Percentiles rank a stretch among this genome's conserved stretches.
Conservation (phyloP, 192 early-diverging fungal genomes). For the Coemansia sp. region DNA sequence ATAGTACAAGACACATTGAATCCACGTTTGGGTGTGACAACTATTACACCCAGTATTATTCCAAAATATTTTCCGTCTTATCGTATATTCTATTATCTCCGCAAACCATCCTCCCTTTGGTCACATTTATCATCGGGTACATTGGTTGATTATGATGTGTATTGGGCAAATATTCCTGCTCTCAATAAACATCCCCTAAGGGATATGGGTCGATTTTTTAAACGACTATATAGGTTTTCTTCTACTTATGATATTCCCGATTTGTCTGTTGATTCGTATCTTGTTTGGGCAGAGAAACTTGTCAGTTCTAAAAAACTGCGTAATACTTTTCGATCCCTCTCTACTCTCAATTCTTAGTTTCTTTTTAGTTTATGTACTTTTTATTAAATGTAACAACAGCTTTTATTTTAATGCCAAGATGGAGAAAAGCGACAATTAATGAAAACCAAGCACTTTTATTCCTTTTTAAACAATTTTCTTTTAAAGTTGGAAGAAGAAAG, state of each 20-base stretch:
- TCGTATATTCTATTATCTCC: slow-evolving; percentile 58
- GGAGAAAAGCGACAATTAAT: too few relatives aligned
- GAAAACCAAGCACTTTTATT: too few relatives aligned
- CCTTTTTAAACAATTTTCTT: too few relatives aligned
- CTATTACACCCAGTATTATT: slow-evolving; percentile 64
- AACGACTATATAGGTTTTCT: slow-evolving; percentile 35
- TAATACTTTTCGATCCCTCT: slow-evolving; percentile 33
- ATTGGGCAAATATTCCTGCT: slow-evolving; percentile 34
- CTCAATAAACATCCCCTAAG: slow-evolving; percentile 15
- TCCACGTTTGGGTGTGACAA: slow-evolving; percentile 35
- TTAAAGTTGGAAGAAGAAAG: too few relatives aligned
- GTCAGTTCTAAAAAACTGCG: slow-evolving; percentile 29
- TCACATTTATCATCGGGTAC: slow-evolving; percentile 24
- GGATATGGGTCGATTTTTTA: slow-evolving; percentile 7
- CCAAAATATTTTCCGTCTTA: slow-evolving; percentile 65
- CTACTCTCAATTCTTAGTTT: slow-evolving; percentile 24
- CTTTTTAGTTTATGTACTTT: not conserved
- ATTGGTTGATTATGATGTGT: slow-evolving; percentile 50
- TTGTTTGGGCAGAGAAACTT: slow-evolving; percentile 36
- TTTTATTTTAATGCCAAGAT: too few relatives aligned
- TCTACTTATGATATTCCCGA: slow-evolving; percentile 24
- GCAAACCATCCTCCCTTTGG: not conserved
- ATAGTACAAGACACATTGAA: slow-evolving; percentile 9
- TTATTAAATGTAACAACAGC: too few relatives aligned
- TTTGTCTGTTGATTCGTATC: slow-evolving; percentile 36